Percentiles rank a stretch among this genome's conserved stretches.
Evolutionary conservation across 73 alveolate species (phyloP).

Genomic region (Paramecium tetraurelia): DNA sequence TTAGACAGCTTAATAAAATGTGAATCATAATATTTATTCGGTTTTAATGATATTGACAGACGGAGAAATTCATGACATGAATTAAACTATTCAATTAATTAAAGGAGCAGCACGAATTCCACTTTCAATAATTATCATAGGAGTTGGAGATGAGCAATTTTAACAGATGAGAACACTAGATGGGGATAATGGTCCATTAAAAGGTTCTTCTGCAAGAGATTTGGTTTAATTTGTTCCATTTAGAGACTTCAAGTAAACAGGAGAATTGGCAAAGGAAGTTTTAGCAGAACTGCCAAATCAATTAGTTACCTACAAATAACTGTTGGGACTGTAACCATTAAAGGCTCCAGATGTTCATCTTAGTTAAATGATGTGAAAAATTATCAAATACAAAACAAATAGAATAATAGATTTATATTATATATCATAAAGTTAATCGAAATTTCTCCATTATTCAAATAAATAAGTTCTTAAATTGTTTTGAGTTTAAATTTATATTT

Average conservation of each 20-base stretch:
- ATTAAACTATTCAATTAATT: constrained; percentile 46
- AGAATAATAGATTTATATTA: background rate
- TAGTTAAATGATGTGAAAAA: background rate
- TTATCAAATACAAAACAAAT: background rate
- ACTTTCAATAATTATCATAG: constrained; percentile 66
- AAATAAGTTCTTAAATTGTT: too few species aligned
- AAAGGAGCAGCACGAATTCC: constrained; percentile 62
- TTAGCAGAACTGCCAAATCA: constrained; percentile 67
- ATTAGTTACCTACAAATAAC: constrained; percentile 32
- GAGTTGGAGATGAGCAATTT: constrained; percentile 70
- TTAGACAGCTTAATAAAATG: constrained; percentile 37
- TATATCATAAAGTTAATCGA: background rate
- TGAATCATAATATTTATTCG: constrained; percentile 40
- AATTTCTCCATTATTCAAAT: background rate
- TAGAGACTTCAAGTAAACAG: constrained; percentile 49
- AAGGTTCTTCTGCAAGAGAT: constrained; percentile 61
- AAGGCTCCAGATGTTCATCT: background rate
- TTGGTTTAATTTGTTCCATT: constrained; percentile 67
- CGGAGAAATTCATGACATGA: constrained; percentile 71
- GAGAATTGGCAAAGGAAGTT: constrained; percentile 59
- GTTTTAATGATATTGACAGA: constrained; percentile 86
- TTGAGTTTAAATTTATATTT: background rate
- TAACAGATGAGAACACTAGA: constrained; percentile 59
- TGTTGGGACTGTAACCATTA: background rate
- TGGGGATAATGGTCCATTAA: constrained; percentile 63